Evolutionary conservation across 225 moss, liverwort and hornwort genomes (phyloP), one percentile per base, ranked within the genome.

Genomic region (Climacium dendroides): DNA sequence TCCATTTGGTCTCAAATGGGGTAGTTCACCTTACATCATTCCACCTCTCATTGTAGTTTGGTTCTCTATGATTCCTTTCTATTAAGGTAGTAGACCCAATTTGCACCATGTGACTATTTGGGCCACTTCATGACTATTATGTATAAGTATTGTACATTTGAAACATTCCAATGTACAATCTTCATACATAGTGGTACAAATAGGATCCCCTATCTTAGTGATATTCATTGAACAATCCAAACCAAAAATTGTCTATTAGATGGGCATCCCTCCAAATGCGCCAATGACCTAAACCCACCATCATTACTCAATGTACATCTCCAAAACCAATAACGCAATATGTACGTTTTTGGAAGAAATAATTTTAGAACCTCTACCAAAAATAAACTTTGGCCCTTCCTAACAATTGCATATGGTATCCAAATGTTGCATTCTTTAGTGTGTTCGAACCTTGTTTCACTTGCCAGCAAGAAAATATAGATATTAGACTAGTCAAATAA

Each of bases 191-290:
- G 39, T 69, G 3, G 2, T 1, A 1, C n/a, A n/a, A 20, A 22
- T 19, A 11, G 12, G 11, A 7, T 39, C 15, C 41, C 25, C 8
- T 25, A 70, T 25, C 8, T 70, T 41, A 8, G 5, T 70, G 3
- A 25, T 41, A 14, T 70, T 25, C 15, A 41, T 0, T 24, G 1
- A 41, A 70, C 8, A 70, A 25, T 70, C 41, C 8, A 41, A 15
- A 41, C 15, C 5, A 39, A 39, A 25, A 41, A 8, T 18, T 70
- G 3, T n/a, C 15, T 41, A 24, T 4, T 24, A 24, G n/a, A 6
- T n/a, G n/a, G 20, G 4, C 7, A 0, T 13, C 4, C 11, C 1
- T 0, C 7, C 0, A 7, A 67, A 12, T 35, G 11, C 6, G 4
- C 13, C 22, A 18, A 7, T 23, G 7, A 5, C 1, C 2, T 0